phyloP scores from a whole-genome alignment of 495 filamentous ascomycete species.

The Thozetella sp. region DNA sequence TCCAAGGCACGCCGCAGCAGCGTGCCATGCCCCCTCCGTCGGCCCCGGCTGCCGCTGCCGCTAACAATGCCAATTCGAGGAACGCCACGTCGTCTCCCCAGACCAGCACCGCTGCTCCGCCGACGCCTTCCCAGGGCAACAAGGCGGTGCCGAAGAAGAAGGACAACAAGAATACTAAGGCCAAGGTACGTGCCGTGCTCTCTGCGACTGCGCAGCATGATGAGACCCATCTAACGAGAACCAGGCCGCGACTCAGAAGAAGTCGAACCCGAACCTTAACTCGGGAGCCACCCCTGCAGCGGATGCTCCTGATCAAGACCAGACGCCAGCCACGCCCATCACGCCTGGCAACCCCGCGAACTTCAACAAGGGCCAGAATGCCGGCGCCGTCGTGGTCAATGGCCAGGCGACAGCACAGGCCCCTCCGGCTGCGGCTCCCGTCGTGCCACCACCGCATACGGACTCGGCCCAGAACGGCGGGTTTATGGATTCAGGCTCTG shows the following conservation, averaged over 20 bases:
- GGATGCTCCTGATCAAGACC: slow-evolving; percentile 70
- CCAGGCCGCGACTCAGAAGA: slow-evolving; percentile 72
- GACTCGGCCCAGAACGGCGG: slow-evolving; percentile 35
- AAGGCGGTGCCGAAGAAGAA: slow-evolving; percentile 90
- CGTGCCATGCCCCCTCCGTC: slow-evolving; percentile 89
- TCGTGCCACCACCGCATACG: slow-evolving; percentile 45
- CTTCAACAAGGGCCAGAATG: slow-evolving; percentile 58
- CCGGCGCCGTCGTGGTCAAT: slow-evolving; percentile 41
- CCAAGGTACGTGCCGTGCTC: slow-evolving; percentile 68
- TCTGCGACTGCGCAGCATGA: slow-evolving; percentile 28
- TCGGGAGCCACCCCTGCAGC: slow-evolving; percentile 76
- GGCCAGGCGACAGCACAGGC: slow-evolving; percentile 43
- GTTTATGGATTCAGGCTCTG: slow-evolving; percentile 28
- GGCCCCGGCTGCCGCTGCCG: slow-evolving; percentile 64
- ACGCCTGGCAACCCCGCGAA: slow-evolving; percentile 78
- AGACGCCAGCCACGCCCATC: slow-evolving; percentile 82
- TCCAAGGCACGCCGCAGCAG: slow-evolving; percentile 75
- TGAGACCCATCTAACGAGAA: slow-evolving; percentile 32
- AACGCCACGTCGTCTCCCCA: slow-evolving; percentile 80
- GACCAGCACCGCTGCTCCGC: slow-evolving; percentile 72
- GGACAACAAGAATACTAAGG: slow-evolving; percentile 64
- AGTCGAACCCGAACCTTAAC: slow-evolving; percentile 55
- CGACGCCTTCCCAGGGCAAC: slow-evolving; percentile 77
- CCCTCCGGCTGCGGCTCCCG: slow-evolving; percentile 41
- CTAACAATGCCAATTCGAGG: slow-evolving; percentile 51